Evolutionary conservation across 495 filamentous ascomycete genomes (phyloP), one percentile per base, ranked within the genome.

Genomic region (Cudoniella acicularis): DNA sequence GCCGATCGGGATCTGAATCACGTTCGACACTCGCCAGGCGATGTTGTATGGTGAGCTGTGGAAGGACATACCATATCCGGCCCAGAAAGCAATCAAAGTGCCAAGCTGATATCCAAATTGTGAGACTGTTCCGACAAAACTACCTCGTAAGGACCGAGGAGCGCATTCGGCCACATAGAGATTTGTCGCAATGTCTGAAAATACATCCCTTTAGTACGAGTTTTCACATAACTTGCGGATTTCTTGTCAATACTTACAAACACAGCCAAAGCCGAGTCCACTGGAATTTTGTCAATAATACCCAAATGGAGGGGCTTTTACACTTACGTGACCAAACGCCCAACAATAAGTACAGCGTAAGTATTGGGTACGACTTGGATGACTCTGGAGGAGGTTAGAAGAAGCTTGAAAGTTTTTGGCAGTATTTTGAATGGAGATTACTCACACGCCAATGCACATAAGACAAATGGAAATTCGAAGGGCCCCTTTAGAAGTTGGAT

Each of bases 51-150:
- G 73, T 1, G 66, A 66, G 21, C 64, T 67, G 47, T 73, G 69
- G 56, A 71, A 73, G n/a, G 70, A 72, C 72, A 74, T 75, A 2
- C 73, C 70, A 47, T 73, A 73, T 8, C 73, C 72, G 24, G 66
- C 54, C 70, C 72, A 75, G 47, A 73, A 75, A 24, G 72, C 70
- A 13, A 74, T 75, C 1, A 74, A 62, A 0, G 68, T 69, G 17
- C 73, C 72, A 1, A 74, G 58, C 20, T 74, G 72, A 25, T 69
- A 69, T 17, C 63, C 62, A 21, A 69, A 65, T 56, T 69, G 67
- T 17, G 69, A 56, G 20, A 74, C 72, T 0, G 68, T 73, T 1
- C 71, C 71, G 27, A 74, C 71, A 53, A 74, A 73, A 51, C 64
- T 66, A 0, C 72, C 72, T 30, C 72, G 63, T 0, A 74, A 63